Evolutionary conservation across 1,284 basidiomycete genomes (phyloP), one percentile per base, ranked within the genome.

Genomic region (Leccinum subrobustum): DNA sequence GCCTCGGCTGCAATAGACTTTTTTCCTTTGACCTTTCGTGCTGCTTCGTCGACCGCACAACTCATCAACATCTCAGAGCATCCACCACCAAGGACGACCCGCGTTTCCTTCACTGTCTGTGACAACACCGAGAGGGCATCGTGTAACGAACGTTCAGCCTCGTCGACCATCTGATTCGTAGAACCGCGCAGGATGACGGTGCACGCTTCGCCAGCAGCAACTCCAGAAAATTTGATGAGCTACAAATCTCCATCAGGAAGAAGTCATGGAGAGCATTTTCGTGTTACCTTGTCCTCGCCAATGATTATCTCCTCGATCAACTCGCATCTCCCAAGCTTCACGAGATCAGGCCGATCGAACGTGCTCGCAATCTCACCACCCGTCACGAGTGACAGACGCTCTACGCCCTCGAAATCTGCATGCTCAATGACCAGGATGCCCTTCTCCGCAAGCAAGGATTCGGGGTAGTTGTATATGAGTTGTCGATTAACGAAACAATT

Each of bases 381-480:
- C 12, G 96, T 98, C 23, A 99, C 97, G 5, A 99, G 83, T 1
- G 95, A 95, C 39, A 99, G 75, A 35, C 97, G 85, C 77, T 99
- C 97, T 8, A 99, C 97, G 63, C 97, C 97, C 75, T 99, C 97
- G 72, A 99, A 99, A 76, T 99, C 96, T 27, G 97, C 97, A 72
- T 99, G 97, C 75, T 99, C 97, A 67, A 99, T 99, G 59, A 89
- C 89, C 87, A 98, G 83, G 77, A 99, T 95, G 58, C 96, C 96
- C 60, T 91, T 89, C 70, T 98, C 96, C 9, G 96, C 84, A 18
- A 99, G 84, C 0, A 99, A 81, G 1, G 90, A 92, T 76, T 99
- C 97, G 51, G 97, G 97, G 75, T 98, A 99, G 82, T 99, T 99
- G 87, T 99, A 99, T 78, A 99, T 95, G 60, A 99, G 84, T 75